Evolutionary conservation across 306 rosid species (phyloP).

Genomic region (Benincasa hispida): DNA sequence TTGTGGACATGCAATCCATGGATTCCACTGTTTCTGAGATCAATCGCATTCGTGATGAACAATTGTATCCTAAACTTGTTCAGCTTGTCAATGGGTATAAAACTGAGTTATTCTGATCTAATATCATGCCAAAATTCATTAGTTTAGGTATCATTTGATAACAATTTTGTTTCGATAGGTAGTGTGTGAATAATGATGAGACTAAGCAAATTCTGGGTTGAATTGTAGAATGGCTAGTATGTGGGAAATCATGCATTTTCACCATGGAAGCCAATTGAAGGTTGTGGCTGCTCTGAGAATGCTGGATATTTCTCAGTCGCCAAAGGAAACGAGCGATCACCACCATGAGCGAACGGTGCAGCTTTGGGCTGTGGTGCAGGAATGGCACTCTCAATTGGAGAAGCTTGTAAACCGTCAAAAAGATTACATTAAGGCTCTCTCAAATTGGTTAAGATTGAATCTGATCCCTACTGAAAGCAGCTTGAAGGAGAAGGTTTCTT

Average conservation of each 20-base stretch:
- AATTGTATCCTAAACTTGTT: slow-evolving; percentile 69
- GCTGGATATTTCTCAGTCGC: slow-evolving; percentile 54
- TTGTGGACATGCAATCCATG: slow-evolving; percentile 98
- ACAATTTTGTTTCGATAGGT: background rate
- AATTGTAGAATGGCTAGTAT: slow-evolving; percentile 67
- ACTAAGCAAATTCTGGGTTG: background rate
- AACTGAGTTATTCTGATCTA: slow-evolving; percentile 12
- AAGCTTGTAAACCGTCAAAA: slow-evolving; percentile 55
- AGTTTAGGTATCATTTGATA: background rate
- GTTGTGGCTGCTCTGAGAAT: slow-evolving; percentile 22
- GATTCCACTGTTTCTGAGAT: slow-evolving; percentile 95
- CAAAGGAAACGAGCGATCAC: slow-evolving; percentile 69
- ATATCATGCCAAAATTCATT: background rate
- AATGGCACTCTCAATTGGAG: slow-evolving; percentile 58
- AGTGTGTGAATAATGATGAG: background rate
- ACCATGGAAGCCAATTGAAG: slow-evolving; percentile 45
- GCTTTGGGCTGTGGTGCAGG: slow-evolving; percentile 49
- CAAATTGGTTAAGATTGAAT: slow-evolving; percentile 63
- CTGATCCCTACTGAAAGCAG: slow-evolving; percentile 86
- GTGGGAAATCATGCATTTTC: slow-evolving; percentile 55
- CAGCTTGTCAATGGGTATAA: slow-evolving; percentile 72
- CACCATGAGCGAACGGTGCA: slow-evolving; percentile 75
- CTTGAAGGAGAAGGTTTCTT: slow-evolving; percentile 82
- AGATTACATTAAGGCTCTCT: slow-evolving; percentile 54
- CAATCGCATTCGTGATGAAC: slow-evolving; percentile 73